Evolutionary conservation across 2,329 filamentous ascomycete species (phyloP), one percentile per base, ranked within the genome.

Genomic region (Trichophyton simii): DNA sequence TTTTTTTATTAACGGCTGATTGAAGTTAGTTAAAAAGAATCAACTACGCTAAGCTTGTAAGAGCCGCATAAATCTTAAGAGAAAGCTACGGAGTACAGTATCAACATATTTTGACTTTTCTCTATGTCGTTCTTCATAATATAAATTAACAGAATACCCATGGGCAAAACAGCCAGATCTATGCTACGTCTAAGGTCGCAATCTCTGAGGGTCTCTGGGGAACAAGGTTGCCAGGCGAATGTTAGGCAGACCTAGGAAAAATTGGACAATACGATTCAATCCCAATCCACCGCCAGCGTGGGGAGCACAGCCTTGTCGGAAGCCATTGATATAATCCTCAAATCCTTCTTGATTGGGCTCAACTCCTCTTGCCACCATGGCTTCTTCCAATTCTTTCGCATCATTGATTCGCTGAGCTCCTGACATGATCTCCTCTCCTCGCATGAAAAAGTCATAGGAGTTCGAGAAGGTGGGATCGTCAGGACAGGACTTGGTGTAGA

Each of bases 401-500:
- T 83, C 77, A 73, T 87, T 80, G 65, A 87, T 83, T 75, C 84
- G 83, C 73, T 87, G 84, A 8, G 83, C 84, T 62, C 84, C 84
- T 8, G 81, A 84, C 79, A 84, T 82, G 71, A 87, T 86, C 71
- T 87, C 84, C 71, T 87, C 83, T 13, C 84, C 84, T 67, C 84
- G 82, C 83, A 87, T 86, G 77, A 87, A 86, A 77, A 87, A 85
- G 72, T 87, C 84, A 73, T 85, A 87, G 2, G 80, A 83, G 76
- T 86, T 85, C 50, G 80, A 89, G 65, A 89, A 82, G 41, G 80
- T 79, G 61, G 83, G 79, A 68, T 88, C 83, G 50, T 82, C 78
- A 2, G 83, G 83, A 70, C 88, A 88, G 60, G 88, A 85, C 78
- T 92, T 89, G 64, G 92, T 91, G 76, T 96, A 97, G 76, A 96